These are phyloP conservation scores for Neofusicoccum ribis DNA, from an alignment of 2,329 filamentous ascomycete genomes.

Conservation along the genomic window DNA sequence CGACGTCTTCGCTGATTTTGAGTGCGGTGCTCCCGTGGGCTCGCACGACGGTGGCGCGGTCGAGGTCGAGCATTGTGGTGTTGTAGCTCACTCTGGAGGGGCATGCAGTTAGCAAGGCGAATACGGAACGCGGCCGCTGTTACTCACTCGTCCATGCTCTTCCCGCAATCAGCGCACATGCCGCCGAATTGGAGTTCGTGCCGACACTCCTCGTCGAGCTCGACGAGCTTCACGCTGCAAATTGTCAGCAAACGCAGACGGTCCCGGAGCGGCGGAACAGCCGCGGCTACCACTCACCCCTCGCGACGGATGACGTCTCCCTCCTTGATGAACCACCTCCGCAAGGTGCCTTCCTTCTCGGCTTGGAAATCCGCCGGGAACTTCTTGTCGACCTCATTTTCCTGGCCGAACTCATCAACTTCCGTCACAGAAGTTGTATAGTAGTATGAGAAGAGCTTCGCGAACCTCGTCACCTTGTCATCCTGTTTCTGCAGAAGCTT, in stretches of 20 bases:
- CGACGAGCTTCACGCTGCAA: constrained; percentile 59
- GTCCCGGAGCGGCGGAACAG: background rate
- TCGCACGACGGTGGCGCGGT: constrained; percentile 91
- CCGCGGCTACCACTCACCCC: constrained; percentile 7
- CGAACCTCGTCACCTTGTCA: constrained; percentile 73
- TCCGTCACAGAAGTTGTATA: constrained; percentile 74
- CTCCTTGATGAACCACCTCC: constrained; percentile 70
- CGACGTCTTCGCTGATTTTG: constrained; percentile 80
- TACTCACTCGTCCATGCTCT: constrained; percentile 84
- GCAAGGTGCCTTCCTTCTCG: constrained; percentile 76
- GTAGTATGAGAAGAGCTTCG: constrained; percentile 81
- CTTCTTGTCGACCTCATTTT: constrained; percentile 65
- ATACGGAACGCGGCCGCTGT: background rate
- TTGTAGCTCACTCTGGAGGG: constrained; percentile 70
- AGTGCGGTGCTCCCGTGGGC: constrained; percentile 87
- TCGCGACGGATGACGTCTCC: constrained; percentile 54
- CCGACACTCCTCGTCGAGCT: constrained; percentile 86
- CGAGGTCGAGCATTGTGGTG: constrained; percentile 73
- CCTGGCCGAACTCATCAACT: constrained; percentile 71
- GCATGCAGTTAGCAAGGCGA: background rate
- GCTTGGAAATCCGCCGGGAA: constrained; percentile 81
- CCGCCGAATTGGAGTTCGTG: constrained; percentile 91
- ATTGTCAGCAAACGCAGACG: constrained; percentile 17
- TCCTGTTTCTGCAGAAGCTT: constrained; percentile 75
- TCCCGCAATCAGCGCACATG: constrained; percentile 87